Base-by-base conservation (phyloP, 2,329 filamentous ascomycete genomes). In the Alternaria sp. region DNA sequence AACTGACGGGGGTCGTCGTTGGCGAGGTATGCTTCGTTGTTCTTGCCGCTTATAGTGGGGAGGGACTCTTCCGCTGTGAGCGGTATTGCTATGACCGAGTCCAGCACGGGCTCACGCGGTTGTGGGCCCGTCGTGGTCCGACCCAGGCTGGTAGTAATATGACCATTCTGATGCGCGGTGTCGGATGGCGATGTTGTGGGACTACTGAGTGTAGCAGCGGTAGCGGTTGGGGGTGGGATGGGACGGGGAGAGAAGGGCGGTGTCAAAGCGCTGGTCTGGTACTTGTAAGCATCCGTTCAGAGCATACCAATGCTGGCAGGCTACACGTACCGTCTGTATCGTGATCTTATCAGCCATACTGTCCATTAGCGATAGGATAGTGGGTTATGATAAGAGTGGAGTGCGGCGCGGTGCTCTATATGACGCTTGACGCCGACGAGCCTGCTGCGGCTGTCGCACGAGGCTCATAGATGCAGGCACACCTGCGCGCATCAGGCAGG, bases 31-130 rank as follows among this genome's bases (percentile, higher is more conserved):
- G 67, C 56, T 1, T 65, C 21, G 40, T 70, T 70, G 4, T 61
- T 62, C 21, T 47, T 54, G 36, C 71, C 72, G 6, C 66, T 66
- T n/a, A 79, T 75, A 15, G 77, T 79, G 8, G 77, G 77, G 13
- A 80, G 68, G n/a, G 77, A 77, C 26, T 75, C 72, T 17, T 76
- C 66, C 9, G 73, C 59, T 1, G 70, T 61, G 5, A 77, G 61
- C 5, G 71, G 65, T 11, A 66, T 66, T 40, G 62, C 67, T 28
- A 61, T 66, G 43, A 68, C 61, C 6, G 66, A 61, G 25, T 77
- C 71, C 13, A 73, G 46, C 47, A 70, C 65, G 25, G 72, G 65
- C 46, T 40, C 36, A 40, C 36, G 36, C n/a, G 36, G 36, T 40
- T 73, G 70, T n/a, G 66, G 13, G 30, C 19, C 15, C 58, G 30